Conservation (phyloP, 371 early-diverging fungal species). For the Funneliformis caledonium region DNA sequence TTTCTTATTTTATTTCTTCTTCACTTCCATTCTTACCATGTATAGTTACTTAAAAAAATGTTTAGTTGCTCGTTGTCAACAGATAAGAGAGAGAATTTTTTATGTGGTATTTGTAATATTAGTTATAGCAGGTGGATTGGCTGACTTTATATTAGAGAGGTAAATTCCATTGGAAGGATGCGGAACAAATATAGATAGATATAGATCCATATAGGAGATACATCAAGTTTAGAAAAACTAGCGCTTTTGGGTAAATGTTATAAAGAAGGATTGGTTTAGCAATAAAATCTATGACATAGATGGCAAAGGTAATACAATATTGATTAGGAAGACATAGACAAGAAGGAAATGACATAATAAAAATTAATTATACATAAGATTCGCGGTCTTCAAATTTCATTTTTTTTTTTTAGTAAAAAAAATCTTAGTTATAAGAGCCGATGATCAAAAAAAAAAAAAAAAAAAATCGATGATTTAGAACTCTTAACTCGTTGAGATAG, state of each 20-base stretch:
- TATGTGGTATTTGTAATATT: too few species aligned
- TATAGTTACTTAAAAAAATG: conserved; percentile 53
- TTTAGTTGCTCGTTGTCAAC: conserved; percentile 85
- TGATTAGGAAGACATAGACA: conserved; percentile 95
- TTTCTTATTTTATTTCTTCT: too few species aligned
- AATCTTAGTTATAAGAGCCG: conserved; percentile 85
- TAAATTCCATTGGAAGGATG: too few species aligned
- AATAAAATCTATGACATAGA: conserved; percentile 44
- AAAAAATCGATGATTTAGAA: conserved; percentile 98
- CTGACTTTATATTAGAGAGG: conserved; percentile 80
- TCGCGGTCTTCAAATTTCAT: not conserved
- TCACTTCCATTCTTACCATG: too few species aligned
- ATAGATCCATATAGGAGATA: too few species aligned
- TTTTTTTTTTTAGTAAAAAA: not conserved
- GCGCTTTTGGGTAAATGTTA: conserved; percentile 82
- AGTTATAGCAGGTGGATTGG: too few species aligned
- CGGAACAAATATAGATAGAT: too few species aligned
- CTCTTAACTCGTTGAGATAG: conserved; percentile 92
- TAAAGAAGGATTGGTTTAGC: conserved; percentile 83
- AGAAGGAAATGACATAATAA: conserved; percentile 69
- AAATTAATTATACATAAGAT: not conserved
- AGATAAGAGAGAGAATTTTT: too few species aligned
- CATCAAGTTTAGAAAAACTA: conserved; percentile 76
- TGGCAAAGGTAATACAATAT: conserved; percentile 81
- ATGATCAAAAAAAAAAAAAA: conserved; percentile 79